Conservation (phyloP, 140 eudicot species). For the Artemisia princeps region DNA sequence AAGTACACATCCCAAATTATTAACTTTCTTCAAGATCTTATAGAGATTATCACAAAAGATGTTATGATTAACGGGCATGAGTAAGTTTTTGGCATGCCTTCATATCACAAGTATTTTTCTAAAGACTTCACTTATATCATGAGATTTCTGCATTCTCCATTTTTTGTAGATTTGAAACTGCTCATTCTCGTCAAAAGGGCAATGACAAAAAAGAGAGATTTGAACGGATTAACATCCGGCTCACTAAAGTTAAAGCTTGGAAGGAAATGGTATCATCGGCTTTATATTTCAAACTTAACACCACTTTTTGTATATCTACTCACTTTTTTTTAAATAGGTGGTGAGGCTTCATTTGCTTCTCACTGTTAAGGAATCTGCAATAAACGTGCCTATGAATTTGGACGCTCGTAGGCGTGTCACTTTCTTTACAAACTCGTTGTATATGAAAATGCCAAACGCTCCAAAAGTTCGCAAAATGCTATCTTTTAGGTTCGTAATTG, state of each 20-base stretch:
- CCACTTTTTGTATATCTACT: background rate
- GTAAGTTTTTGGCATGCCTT: slow-evolving; percentile 40
- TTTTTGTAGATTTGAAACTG: slow-evolving; percentile 46
- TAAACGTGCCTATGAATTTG: slow-evolving; percentile 83
- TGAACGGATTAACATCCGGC: slow-evolving; percentile 50
- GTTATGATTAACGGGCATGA: slow-evolving; percentile 61
- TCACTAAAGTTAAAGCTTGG: slow-evolving; percentile 52
- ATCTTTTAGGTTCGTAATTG: slow-evolving; percentile 75
- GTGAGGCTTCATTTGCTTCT: slow-evolving; percentile 83
- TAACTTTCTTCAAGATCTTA: slow-evolving; percentile 77
- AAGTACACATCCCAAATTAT: slow-evolving; percentile 49
- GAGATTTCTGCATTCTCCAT: slow-evolving; percentile 11
- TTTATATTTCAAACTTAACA: background rate
- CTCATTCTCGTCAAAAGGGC: slow-evolving; percentile 22
- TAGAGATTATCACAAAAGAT: slow-evolving; percentile 76
- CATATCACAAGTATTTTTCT: slow-evolving; percentile 2
- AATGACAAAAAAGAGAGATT: slow-evolving; percentile 62
- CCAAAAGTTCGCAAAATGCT: slow-evolving; percentile 94
- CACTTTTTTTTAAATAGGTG: slow-evolving; percentile 38
- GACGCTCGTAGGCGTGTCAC: slow-evolving; percentile 98
- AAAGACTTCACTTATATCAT: slow-evolving; percentile 15
- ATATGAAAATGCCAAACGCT: slow-evolving; percentile 92
- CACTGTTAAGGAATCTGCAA: slow-evolving; percentile 95
- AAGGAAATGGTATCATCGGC: slow-evolving; percentile 69
- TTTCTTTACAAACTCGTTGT: slow-evolving; percentile 88